Evolutionary conservation across 2,329 filamentous ascomycete species (phyloP), one percentile per base, ranked within the genome.

Genomic region (Aureobasidium subglaciale): DNA sequence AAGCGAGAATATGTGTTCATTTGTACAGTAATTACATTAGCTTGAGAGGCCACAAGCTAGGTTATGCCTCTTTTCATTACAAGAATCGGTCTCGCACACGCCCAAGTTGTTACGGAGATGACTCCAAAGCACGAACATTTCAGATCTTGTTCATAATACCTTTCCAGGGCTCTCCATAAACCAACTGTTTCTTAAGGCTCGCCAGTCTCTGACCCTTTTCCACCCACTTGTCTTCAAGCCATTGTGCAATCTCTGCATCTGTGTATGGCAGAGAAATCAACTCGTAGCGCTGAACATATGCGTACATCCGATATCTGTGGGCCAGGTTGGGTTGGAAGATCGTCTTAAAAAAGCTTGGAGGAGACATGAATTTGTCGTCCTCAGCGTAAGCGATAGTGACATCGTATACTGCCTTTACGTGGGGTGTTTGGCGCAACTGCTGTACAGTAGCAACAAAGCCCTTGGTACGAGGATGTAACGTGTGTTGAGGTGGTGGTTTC

Each of bases 381-480:
- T 64, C 59, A 5, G 68, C 67, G 48, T 71, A 72, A 5, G 69
- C 69, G n/a, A 72, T 61, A 1, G 69, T 71, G n/a, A 71, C 56
- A 48, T 72, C 70, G 62, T 70, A 70, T 4, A 72, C 68, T 3
- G 68, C 67, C 45, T 64, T 66, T 8, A 72, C 63, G 43, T 70
- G 69, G 15, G 63, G 56, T 20, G 34, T 41, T 3, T 61, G 45
- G 11, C 68, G 65, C 52, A 85, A 69, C 56, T 81, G 76, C 64
- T 80, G 76, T 10, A 84, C 78, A 1, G 78, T 81, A 25, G 79
- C 75, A 45, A 83, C 73, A 65, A 85, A 85, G 49, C 81, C 81
- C 64, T 80, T 83, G 18, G 77, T 82, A 29, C 80, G 75, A 20
- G 81, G 81, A 61, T 83, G 83, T 16, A 85, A 73, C 11, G 82